phyloP scores from a whole-genome alignment of 352 stramenopile species.

The Pythium utonaiense region DNA sequence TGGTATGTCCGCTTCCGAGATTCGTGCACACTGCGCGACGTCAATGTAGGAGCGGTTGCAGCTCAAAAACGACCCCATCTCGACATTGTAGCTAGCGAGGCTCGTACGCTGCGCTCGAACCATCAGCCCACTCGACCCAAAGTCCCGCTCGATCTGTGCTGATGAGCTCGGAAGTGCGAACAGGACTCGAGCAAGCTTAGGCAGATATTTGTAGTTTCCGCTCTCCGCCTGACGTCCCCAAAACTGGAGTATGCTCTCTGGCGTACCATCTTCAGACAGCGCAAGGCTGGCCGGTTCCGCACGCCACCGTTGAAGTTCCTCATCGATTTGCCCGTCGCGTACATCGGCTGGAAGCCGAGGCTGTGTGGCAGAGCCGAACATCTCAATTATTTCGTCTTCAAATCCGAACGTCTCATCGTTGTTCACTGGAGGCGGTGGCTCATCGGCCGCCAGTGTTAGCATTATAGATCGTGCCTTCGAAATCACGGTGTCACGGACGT shows the following conservation, averaged over 20 bases:
- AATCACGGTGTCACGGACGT: neutral
- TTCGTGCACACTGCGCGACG: neutral
- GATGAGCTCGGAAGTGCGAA: conserved; percentile 8
- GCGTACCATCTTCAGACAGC: neutral
- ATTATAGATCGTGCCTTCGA: neutral
- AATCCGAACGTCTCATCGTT: neutral
- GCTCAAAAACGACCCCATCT: conserved; percentile 9
- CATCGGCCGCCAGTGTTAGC: neutral
- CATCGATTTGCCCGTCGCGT: conserved; percentile 1
- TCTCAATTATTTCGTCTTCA: no score
- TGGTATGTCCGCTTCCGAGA: neutral
- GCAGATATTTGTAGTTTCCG: conserved; percentile 1
- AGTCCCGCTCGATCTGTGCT: conserved; percentile 13
- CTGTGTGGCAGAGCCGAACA: neutral
- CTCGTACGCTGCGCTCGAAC: neutral
- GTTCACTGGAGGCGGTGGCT: neutral
- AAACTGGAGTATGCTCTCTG: conserved; percentile 5
- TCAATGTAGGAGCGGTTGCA: neutral
- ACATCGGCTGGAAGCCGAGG: neutral
- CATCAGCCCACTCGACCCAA: neutral
- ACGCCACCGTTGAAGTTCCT: conserved; percentile 8
- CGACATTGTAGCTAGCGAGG: neutral
- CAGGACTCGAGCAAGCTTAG: neutral
- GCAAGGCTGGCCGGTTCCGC: neutral
- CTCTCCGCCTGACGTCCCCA: neutral